Evolutionary conservation across 2,329 filamentous ascomycete genomes (phyloP), one percentile per base, ranked within the genome.

Genomic region (Pseudogymnoascus sp.): DNA sequence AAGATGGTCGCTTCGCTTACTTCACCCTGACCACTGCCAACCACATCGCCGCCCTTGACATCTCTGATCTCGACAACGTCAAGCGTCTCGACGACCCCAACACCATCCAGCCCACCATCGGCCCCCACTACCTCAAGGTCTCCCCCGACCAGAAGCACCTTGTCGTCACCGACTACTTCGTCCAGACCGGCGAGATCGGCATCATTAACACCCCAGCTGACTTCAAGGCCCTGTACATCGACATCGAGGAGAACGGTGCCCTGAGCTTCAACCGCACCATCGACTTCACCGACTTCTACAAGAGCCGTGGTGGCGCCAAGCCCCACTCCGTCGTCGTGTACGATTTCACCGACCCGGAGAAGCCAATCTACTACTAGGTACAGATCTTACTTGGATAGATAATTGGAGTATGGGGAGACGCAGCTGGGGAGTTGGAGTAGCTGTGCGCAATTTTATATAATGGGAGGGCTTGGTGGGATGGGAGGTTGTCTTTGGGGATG

Each of bases 161-260:
- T 13, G 75, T 86, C 1, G 82, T 86, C 11, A 84, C 81, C n/a
- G 84, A 84, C 60, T 86, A 86, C 74, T 86, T 86, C 67, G 81
- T 87, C 2, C 83, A 86, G 72, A 81, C 78, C 8, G 83, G 83
- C 26, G 79, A 82, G 63, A 84, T 85, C 62, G 81, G 80, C 5
- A 73, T 86, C 2, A 76, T 86, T 68, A 85, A 85, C 68, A 84
- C 82, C 0, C 81, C 82, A 0, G 81, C 76, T 17, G 83, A 86
- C 69, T 86, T 79, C 77, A 85, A 84, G 75, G 83, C 77, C 0
- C 78, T 82, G 65, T 86, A 84, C 75, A 82, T 86, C 65, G 83
- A 86, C 62, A 78, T 86, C 62, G 71, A 77, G 8, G 70, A 76
- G 1, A 75, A 85, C 63, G 83, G 83, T 2, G 74, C 74, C n/a